These are phyloP conservation scores for Ramaria sp. DNA, from an alignment of 768 basidiomycete genomes.

Conservation along the genomic window DNA sequence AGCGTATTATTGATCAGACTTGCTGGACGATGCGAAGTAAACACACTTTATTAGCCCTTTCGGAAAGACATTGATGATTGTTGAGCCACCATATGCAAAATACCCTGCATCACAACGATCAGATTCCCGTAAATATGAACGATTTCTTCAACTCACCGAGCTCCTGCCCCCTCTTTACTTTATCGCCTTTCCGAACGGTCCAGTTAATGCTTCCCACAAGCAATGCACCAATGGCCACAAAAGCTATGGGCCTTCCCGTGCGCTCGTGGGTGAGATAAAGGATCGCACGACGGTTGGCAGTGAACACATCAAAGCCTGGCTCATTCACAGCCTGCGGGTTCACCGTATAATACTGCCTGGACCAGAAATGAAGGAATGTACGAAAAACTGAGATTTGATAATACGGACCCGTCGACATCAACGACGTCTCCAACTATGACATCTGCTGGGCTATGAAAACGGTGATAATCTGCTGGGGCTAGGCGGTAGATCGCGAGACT, in stretches of 20 bases:
- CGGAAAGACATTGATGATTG: slow-evolving; percentile 52
- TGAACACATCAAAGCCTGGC: slow-evolving; percentile 50
- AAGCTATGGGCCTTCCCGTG: slow-evolving; percentile 43
- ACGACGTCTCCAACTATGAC: slow-evolving; percentile 31
- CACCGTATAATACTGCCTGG: slow-evolving; percentile 26
- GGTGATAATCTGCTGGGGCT: slow-evolving; percentile 74
- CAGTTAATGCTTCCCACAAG: slow-evolving; percentile 68
- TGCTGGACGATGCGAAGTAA: neutral
- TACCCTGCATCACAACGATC: slow-evolving; percentile 24
- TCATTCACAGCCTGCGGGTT: slow-evolving; percentile 76
- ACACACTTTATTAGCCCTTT: slow-evolving; percentile 35
- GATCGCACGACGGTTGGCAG: slow-evolving; percentile 50
- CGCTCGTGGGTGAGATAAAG: slow-evolving; percentile 37
- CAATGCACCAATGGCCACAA: slow-evolving; percentile 72
- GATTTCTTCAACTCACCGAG: slow-evolving; percentile 26
- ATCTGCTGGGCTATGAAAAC: slow-evolving; percentile 65
- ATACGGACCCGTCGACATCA: slow-evolving; percentile 33
- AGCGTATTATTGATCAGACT: neutral
- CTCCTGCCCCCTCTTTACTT: slow-evolving; percentile 54
- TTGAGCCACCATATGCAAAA: slow-evolving; percentile 74
- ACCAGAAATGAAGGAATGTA: neutral
- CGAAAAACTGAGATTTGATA: neutral
- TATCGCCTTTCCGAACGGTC: slow-evolving; percentile 43
- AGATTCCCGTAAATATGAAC: neutral
- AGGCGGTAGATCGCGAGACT: slow-evolving; percentile 63